Evolutionary conservation across 2,329 filamentous ascomycete genomes (phyloP), one percentile per base, ranked within the genome.

Genomic region (Xylariales sp.): DNA sequence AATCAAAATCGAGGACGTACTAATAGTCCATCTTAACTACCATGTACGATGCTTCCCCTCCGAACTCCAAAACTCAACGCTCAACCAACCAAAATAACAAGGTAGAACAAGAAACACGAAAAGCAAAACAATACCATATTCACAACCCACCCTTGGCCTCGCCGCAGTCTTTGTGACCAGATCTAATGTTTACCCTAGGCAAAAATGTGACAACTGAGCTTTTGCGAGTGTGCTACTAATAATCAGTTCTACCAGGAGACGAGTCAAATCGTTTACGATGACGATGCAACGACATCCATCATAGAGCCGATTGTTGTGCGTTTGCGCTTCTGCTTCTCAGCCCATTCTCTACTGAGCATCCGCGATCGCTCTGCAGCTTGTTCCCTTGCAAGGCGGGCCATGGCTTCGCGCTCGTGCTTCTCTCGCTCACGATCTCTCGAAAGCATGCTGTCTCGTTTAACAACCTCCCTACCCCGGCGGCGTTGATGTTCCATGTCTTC

Each of bases 291-390:
- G 4, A 49, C 37, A 32, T 53, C 52, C 16, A 45, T 46, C n/a
- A 52, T 15, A 3, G 55, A 56, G 25, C 40, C 33, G 6, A 53
- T 33, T 7, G 52, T 53, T 47, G 50, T 48, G 23, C 52, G 60
- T 51, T 66, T 72, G 14, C 56, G 62, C 25, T 65, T 65, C 52
- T 75, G 72, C 58, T 72, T 78, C 53, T 80, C 76, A 10, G 77
- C 77, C 77, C 78, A 82, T 48, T 80, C 74, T 23, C 77, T 69
- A 46, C 76, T 76, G 41, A 74, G 67, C 53, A 69, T 65, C 38
- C 78, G 69, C 38, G 76, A 78, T 50, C 74, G 67, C 56, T 83
- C 77, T 8, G 79, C 78, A 17, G 79, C 79, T 49, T 78, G 66
- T 48, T 78, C 71, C 30, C 79, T 66, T 6, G 78, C 77, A 38